A percentile compares a stretch with the other conserved stretches of the same genome.
These are phyloP conservation scores for Sporothrix pseudoabietina DNA, from an alignment of 2,329 filamentous ascomycete species.

Conservation along the genomic window DNA sequence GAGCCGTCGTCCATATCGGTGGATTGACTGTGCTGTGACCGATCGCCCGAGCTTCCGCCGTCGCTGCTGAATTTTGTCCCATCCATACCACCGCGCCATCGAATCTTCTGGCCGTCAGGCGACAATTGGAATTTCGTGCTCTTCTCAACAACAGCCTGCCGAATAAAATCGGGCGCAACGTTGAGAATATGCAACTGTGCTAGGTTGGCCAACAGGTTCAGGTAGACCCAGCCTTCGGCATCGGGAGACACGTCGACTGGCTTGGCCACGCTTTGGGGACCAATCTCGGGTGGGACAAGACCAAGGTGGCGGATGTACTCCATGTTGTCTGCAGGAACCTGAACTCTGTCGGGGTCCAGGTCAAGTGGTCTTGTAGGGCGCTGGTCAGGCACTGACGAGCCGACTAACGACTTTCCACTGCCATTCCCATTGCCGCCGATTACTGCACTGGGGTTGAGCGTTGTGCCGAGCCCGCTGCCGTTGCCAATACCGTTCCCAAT, in stretches of 20 bases:
- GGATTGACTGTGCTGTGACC: slow-evolving; percentile 51
- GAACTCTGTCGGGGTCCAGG: slow-evolving; percentile 74
- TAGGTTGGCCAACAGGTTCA: slow-evolving; percentile 78
- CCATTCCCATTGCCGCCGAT: slow-evolving; percentile 36
- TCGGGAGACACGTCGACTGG: slow-evolving; percentile 58
- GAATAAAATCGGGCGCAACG: slow-evolving; percentile 76
- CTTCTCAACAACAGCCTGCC: slow-evolving; percentile 67
- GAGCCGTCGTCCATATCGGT: slow-evolving; percentile 53
- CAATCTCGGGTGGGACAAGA: slow-evolving; percentile 60
- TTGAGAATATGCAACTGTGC: slow-evolving; percentile 85
- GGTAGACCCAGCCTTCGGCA: slow-evolving; percentile 76
- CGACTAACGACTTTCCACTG: slow-evolving; percentile 44
- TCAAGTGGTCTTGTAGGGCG: slow-evolving; percentile 76
- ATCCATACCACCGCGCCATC: slow-evolving; percentile 72
- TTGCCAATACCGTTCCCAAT: slow-evolving; percentile 5
- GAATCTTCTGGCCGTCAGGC: slow-evolving; percentile 73
- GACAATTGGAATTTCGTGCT: slow-evolving; percentile 79
- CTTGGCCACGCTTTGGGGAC: slow-evolving; percentile 47
- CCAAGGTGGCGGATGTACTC: slow-evolving; percentile 77
- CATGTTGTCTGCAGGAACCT: slow-evolving; percentile 75
- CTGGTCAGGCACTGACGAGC: slow-evolving; percentile 60
- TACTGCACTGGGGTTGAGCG: slow-evolving; percentile 32
- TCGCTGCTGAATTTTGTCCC: slow-evolving; percentile 69
- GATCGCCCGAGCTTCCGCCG: slow-evolving; percentile 54
- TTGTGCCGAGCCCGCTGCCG: slow-evolving; percentile 31